phyloP scores from a whole-genome alignment of 768 basidiomycete genomes.

The Rhizopogon vinicolor region DNA sequence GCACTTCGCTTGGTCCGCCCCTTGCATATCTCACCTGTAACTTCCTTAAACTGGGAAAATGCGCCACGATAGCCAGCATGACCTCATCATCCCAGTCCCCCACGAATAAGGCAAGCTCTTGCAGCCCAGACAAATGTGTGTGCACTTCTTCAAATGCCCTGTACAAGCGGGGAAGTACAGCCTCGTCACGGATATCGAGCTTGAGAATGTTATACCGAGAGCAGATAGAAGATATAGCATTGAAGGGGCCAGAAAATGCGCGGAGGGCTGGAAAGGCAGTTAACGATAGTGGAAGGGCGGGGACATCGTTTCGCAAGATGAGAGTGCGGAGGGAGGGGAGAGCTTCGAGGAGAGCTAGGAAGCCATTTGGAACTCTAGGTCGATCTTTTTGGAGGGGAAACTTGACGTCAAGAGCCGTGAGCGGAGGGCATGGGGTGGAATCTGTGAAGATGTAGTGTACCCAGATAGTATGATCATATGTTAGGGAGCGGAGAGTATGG shows the following conservation, averaged over 20 bases:
- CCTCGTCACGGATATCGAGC: constrained; percentile 20
- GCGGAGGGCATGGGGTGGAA: constrained; percentile 6
- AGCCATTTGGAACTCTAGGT: constrained; percentile 16
- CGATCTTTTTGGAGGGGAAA: constrained; percentile 27
- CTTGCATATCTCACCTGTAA: constrained; percentile 36
- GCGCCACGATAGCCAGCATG: constrained; percentile 34
- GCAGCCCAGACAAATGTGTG: constrained; percentile 8
- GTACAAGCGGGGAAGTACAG: constrained; percentile 15
- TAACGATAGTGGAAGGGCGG: constrained; percentile 17
- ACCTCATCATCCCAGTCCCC: constrained; percentile 44
- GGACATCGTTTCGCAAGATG: constrained; percentile 22
- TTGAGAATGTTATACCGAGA: constrained; percentile 10
- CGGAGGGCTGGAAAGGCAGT: constrained; percentile 15
- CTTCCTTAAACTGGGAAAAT: constrained; percentile 31
- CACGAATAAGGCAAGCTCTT: constrained; percentile 31
- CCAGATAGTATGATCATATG: constrained; percentile 32
- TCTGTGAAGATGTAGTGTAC: constrained; percentile 34
- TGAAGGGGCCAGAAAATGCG: constrained; percentile 20
- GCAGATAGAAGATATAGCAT: constrained; percentile 21
- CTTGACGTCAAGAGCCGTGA: constrained; percentile 21
- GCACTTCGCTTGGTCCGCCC: constrained; percentile 37
- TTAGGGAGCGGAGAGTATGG: constrained; percentile 31
- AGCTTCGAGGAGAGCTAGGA: constrained; percentile 17
- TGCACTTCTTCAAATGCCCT: constrained; percentile 13
- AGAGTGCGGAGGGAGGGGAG: constrained; percentile 18